Evolutionary conservation across 768 basidiomycete genomes (phyloP).

Genomic region (Calocybe indica): DNA sequence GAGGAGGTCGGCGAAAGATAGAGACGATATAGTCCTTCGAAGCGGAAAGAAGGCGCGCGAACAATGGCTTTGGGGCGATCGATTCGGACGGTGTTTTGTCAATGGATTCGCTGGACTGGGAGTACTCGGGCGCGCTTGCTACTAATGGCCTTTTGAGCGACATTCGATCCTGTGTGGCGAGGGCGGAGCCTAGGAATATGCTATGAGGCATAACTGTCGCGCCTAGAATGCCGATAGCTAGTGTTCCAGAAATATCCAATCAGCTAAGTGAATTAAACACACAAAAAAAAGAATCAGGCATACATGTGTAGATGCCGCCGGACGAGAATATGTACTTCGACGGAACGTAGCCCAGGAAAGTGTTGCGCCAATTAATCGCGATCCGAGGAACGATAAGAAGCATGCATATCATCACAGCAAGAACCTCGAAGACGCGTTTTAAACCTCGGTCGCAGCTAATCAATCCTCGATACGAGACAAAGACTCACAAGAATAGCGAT

Average conservation of each 20-base stretch:
- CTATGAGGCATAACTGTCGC: conserved; percentile 94
- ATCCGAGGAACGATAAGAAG: conserved; percentile 68
- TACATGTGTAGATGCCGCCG: conserved; percentile 63
- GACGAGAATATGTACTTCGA: conserved; percentile 56
- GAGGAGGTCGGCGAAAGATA: conserved; percentile 32
- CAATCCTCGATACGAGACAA: neutral
- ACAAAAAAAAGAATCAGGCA: conserved; percentile 11
- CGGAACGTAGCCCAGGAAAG: conserved; percentile 74
- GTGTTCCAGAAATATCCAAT: neutral
- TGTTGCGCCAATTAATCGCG: conserved; percentile 61
- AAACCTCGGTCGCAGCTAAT: neutral
- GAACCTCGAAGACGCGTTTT: conserved; percentile 33
- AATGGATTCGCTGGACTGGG: neutral
- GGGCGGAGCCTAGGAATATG: conserved; percentile 81
- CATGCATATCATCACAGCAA: conserved; percentile 77
- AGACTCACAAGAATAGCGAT: conserved; percentile 54
- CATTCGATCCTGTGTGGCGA: conserved; percentile 79
- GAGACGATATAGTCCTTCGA: conserved; percentile 19
- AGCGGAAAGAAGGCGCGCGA: conserved; percentile 7
- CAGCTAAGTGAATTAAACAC: neutral
- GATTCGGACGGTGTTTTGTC: neutral
- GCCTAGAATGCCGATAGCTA: conserved; percentile 69
- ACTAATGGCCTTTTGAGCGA: conserved; percentile 16
- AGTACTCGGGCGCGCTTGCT: conserved; percentile 4
- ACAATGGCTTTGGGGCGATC: neutral